Base-by-base conservation (phyloP, 768 basidiomycete genomes). In the Boletus pseudopeckii region DNA sequence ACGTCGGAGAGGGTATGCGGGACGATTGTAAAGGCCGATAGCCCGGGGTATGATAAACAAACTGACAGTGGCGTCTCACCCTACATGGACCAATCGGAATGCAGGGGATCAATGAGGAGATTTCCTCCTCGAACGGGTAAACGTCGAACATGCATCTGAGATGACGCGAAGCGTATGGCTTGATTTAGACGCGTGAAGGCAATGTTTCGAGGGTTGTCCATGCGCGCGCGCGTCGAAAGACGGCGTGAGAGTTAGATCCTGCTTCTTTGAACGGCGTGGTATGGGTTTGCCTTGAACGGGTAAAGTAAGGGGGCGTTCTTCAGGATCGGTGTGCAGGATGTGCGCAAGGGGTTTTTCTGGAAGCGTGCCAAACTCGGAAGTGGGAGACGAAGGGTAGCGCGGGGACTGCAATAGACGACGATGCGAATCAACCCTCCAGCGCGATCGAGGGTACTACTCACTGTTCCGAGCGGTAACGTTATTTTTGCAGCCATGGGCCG, bases 121-220 rank as follows among this genome's bases (percentile, higher is more conserved):
- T 44, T 34, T 61, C 40, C 56, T 54, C 34, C 61, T 47, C 10
- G 48, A 14, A 5, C 61, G 53, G 18, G 56, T 46, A 36, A 71
- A 53, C 24, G 61, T 52, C 28, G 58, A 46, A 15, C 51, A 71
- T 7, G 66, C 68, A 6, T 63, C 64, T 38, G 70, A 59, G 3
- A 70, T 45, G 18, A 58, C 52, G 24, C 64, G 69, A 49, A 72
- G 64, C 43, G 68, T 51, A 8, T 58, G 45, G 15, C 46, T 63
- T 4, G 60, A 53, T 24, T 56, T 56, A 5, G 55, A 40, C 26
- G 62, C 17, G 14, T 45, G 46, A 42, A 64, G 53, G 33, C 20
- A 33, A 14, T 28, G 45, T 37, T 37, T 53, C 46, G 55, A 22
- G 17, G 50, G 54, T 8, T 26, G 36, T 17, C 44, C 32, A 1